Conservation (phyloP, 1,284 basidiomycete species). For the Papiliotrema terrestris region DNA sequence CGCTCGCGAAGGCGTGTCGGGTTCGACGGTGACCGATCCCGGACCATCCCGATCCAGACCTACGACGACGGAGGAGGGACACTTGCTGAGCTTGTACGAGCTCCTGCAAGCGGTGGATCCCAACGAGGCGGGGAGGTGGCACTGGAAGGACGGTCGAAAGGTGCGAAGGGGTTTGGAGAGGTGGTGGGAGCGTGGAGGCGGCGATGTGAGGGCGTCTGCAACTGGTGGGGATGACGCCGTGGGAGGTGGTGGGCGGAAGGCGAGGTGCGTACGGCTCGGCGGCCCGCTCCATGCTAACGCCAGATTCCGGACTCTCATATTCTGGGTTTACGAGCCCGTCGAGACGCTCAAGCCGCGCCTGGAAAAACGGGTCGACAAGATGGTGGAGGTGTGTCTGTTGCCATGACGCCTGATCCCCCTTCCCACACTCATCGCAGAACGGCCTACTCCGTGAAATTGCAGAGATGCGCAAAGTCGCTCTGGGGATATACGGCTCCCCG, state of each 20-base stretch:
- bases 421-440: conserved; percentile 52
- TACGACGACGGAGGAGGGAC: conserved; percentile 54
- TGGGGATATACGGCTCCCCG: conserved; percentile 33
- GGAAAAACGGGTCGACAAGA: conserved; percentile 76
- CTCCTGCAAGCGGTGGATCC: conserved; percentile 72
- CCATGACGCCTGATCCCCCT: too few relatives aligned
- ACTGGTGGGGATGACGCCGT: not conserved
- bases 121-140: conserved; percentile 77
- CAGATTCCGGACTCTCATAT: conserved; percentile 78
- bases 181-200: conserved; percentile 66
- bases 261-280: conserved; percentile 18
- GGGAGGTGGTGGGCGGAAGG: conserved; percentile 30
- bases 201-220: conserved; percentile 49
- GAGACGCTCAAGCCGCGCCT: conserved; percentile 64
- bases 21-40: not conserved
- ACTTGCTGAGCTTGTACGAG: conserved; percentile 61
- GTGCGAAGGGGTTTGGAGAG: conserved; percentile 76
- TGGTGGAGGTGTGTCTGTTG: conserved; percentile 66
- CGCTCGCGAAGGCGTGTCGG: not conserved
- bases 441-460: conserved; percentile 82
- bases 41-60: conserved; percentile 20
- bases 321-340: conserved; percentile 86
- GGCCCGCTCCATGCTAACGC: not conserved
- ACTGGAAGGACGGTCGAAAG: conserved; percentile 91
- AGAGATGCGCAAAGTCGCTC: conserved; percentile 50